Percentiles rank a stretch among this genome's conserved stretches.
These are phyloP conservation scores for Ceratonia siliqua DNA, from an alignment of 306 rosid species.

Conservation along the genomic window DNA sequence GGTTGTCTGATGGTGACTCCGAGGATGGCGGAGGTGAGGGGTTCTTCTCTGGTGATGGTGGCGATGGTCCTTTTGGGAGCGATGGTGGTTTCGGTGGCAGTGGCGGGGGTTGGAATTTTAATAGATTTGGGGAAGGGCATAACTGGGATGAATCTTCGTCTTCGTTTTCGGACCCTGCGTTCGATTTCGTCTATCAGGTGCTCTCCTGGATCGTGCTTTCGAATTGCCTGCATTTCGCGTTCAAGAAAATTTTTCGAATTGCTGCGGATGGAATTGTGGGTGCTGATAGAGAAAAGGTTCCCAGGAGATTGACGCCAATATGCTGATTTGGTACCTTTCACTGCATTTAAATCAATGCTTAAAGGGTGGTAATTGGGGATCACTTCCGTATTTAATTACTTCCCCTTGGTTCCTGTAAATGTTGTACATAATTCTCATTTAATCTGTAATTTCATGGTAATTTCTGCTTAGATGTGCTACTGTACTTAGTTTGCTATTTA, in stretches of 20 bases:
- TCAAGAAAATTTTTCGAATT: slow-evolving; percentile 66
- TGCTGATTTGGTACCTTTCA: slow-evolving; percentile 49
- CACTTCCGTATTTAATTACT: background rate
- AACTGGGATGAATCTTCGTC: slow-evolving; percentile 69
- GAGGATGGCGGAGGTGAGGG: slow-evolving; percentile 48
- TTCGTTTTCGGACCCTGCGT: slow-evolving; percentile 68
- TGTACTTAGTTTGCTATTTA: background rate
- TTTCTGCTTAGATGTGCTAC: background rate
- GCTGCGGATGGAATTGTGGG: slow-evolving; percentile 61
- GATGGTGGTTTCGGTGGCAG: slow-evolving; percentile 37
- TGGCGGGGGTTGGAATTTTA: slow-evolving; percentile 74
- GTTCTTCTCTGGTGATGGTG: slow-evolving; percentile 54
- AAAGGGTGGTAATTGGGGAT: background rate
- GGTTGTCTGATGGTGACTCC: slow-evolving; percentile 47
- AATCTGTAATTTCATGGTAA: background rate
- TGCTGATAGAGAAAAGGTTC: slow-evolving; percentile 62
- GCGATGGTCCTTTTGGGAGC: slow-evolving; percentile 48
- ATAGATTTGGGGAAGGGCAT: slow-evolving; percentile 61
- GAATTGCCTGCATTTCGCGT: slow-evolving; percentile 80
- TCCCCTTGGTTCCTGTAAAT: slow-evolving; percentile 20
- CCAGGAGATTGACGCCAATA: slow-evolving; percentile 52
- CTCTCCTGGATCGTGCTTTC: slow-evolving; percentile 80
- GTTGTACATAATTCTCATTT: background rate
- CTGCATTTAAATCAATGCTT: slow-evolving; percentile 6
- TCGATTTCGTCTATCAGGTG: slow-evolving; percentile 81